Percentiles rank a stretch among this genome's conserved stretches.
Evolutionary conservation across 768 basidiomycete species (phyloP).

Genomic region (Rhodocollybia butyracea): DNA sequence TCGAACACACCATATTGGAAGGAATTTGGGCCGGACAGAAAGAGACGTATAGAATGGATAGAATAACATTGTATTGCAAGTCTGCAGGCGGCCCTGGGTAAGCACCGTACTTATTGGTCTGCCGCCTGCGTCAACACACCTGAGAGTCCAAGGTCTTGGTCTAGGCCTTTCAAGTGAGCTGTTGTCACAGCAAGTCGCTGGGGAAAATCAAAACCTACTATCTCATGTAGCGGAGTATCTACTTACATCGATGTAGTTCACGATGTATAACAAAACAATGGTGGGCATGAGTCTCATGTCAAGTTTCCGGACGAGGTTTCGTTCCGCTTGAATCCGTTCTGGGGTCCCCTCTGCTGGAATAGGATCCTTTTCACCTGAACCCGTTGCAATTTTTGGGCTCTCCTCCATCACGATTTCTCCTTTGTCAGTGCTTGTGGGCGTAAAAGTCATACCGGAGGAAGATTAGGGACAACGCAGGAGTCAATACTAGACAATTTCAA

Average conservation of each 20-base stretch:
- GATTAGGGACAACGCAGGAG: too few relatives aligned
- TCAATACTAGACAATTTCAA: too few relatives aligned
- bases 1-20: constrained; percentile 63
- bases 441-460: too few relatives aligned
- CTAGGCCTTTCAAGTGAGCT: constrained; percentile 47
- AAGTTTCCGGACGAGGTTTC: constrained; percentile 50
- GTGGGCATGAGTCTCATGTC: constrained; percentile 55
- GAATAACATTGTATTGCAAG: constrained; percentile 47
- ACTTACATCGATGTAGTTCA: constrained; percentile 73
- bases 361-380: not conserved
- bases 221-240: constrained; percentile 5
- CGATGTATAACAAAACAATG: constrained; percentile 57
- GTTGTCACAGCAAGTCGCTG: constrained; percentile 50
- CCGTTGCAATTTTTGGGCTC: not conserved
- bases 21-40: constrained; percentile 66
- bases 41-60: constrained; percentile 54
- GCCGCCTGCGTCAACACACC: constrained; percentile 27
- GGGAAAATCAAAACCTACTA: not conserved
- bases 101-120: constrained; percentile 14
- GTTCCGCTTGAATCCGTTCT: constrained; percentile 35
- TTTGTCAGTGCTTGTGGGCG: too few relatives aligned
- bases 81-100: constrained; percentile 29
- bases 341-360: constrained; percentile 6
- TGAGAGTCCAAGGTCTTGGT: constrained; percentile 43
- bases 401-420: not conserved